A percentile compares a stretch with the other conserved stretches of the same genome.
Conservation (phyloP, 176 grass and related monocot species). For the Cenchrus purpureus region DNA sequence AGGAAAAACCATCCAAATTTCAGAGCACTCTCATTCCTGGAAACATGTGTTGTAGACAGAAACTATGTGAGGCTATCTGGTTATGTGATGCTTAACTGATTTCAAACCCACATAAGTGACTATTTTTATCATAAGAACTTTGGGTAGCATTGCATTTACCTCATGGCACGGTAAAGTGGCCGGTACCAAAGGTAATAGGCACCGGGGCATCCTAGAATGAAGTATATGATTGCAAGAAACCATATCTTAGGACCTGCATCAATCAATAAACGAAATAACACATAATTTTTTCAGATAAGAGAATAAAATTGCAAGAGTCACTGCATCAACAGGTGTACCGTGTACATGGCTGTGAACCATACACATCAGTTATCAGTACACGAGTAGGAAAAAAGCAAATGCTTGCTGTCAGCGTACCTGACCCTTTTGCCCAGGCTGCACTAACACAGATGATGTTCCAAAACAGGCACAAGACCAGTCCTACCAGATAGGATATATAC, state of each 20-base stretch:
- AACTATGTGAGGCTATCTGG: not conserved
- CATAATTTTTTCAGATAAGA: not conserved
- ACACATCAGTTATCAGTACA: not conserved
- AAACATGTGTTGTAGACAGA: conserved; percentile 26
- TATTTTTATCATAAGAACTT: not conserved
- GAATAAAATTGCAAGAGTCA: not conserved
- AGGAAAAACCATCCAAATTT: conserved; percentile 81
- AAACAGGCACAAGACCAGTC: conserved; percentile 60
- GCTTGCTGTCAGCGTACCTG: conserved; percentile 34
- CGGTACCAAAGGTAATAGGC: conserved; percentile 71
- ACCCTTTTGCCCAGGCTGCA: conserved; percentile 69
- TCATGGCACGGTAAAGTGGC: conserved; percentile 81
- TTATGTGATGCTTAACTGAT: not conserved
- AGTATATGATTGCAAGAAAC: conserved; percentile 80
- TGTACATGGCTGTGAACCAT: not conserved
- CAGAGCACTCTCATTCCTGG: conserved; percentile 75
- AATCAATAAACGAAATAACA: conserved; percentile 1
- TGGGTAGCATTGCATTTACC: conserved; percentile 26
- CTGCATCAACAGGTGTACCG: not conserved
- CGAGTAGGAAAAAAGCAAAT: not conserved
- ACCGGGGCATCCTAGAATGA: conserved; percentile 72
- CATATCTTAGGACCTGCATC: conserved; percentile 78
- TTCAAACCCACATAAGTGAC: not conserved
- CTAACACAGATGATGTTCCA: conserved; percentile 73
- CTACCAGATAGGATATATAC: conserved; percentile 20